Evolutionary conservation across 495 filamentous ascomycete genomes (phyloP), one percentile per base, ranked within the genome.

Genomic region (Talaromyces liani): DNA sequence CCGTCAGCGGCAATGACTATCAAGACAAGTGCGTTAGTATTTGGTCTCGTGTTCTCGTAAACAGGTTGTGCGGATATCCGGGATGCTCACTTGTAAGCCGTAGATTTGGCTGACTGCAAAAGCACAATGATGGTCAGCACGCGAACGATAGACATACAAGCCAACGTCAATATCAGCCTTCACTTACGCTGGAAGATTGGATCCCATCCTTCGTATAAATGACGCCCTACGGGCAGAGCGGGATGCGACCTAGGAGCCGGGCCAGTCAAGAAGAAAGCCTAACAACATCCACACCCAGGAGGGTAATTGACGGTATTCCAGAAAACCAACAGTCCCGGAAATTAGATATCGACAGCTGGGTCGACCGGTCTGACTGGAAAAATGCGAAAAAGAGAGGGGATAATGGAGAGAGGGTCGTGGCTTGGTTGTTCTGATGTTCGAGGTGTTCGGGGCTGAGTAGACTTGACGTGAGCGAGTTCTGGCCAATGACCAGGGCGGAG

Each of bases 1-100:
- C 95, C 92, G 82, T 99, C 94, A 65, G 94, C 94, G 67, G 94
- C 94, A 81, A 99, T 96, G 76, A 99, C 94, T 96, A 66, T 67
- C 55, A 24, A 12, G 24, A 29, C n/a, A 65, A 47, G 14, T 20
- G 6, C 18, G 65, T 73, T 58, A 72, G 69, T 29, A 8, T 22
- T 10, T 68, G 34, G 27, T 22, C 54, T 55, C 65, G 45, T n/a
- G 66, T 45, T 31, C 34, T 54, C 58, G 51, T 56, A 14, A 22
- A 56, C 12, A 29, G 22, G n/a, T 5, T 29, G 22, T 56, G 53
- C 7, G n/a, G 12, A 31, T 47, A 45, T 41, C 62, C 29, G 41
- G 41, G 47, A 64, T 64, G 63, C 80, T 75, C 81, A 87, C 85
- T 86, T 73, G 84, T 88, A 69, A 87, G 80, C 75, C 85, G 74